Conservation (phyloP, 192 early-diverging fungal species). For the Coemansia nantahalensis region DNA sequence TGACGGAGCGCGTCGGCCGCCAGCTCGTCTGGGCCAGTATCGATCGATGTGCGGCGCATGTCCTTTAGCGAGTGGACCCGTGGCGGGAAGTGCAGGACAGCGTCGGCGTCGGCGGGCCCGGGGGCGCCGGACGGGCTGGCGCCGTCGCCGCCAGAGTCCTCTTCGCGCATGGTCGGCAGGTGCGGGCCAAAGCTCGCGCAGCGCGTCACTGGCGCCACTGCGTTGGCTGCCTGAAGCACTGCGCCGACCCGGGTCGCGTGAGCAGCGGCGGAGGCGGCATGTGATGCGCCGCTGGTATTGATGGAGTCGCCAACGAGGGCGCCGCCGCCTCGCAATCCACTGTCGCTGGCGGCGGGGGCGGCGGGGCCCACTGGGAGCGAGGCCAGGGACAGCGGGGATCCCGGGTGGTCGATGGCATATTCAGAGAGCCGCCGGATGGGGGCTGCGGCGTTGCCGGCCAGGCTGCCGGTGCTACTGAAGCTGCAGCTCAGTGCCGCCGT, state of each 20-base stretch:
- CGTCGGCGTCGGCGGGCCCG: background rate
- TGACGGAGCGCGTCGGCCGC: slow-evolving; percentile 11
- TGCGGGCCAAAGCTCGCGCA: slow-evolving; percentile 4
- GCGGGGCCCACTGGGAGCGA: slow-evolving; percentile 31
- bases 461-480: slow-evolving; percentile 18
- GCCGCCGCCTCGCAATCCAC: too few relatives aligned
- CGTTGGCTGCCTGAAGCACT: too few relatives aligned
- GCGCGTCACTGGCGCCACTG: slow-evolving; percentile 1
- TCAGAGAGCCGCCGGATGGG: slow-evolving; percentile 33
- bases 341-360: slow-evolving; percentile 8
- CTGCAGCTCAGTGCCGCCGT: slow-evolving; percentile 15
- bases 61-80: slow-evolving; percentile 40
- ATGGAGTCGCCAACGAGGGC: slow-evolving; percentile 7
- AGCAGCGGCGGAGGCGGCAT: slow-evolving; percentile 10
- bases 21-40: slow-evolving; percentile 6
- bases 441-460: slow-evolving; percentile 5
- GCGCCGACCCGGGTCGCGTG: too few relatives aligned
- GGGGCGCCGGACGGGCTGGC: too few relatives aligned
- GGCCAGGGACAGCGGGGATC: slow-evolving; percentile 19
- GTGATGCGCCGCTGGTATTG: slow-evolving; percentile 25
- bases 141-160: slow-evolving; percentile 16
- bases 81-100: slow-evolving; percentile 13
- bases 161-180: slow-evolving; percentile 48
- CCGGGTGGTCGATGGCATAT: slow-evolving; percentile 12
- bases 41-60: slow-evolving; percentile 32